A percentile compares a stretch with the other conserved stretches of the same genome.
Evolutionary conservation across 228 moss, liverwort and hornwort genomes (phyloP).

Genomic region (Sphagnum fallax): DNA sequence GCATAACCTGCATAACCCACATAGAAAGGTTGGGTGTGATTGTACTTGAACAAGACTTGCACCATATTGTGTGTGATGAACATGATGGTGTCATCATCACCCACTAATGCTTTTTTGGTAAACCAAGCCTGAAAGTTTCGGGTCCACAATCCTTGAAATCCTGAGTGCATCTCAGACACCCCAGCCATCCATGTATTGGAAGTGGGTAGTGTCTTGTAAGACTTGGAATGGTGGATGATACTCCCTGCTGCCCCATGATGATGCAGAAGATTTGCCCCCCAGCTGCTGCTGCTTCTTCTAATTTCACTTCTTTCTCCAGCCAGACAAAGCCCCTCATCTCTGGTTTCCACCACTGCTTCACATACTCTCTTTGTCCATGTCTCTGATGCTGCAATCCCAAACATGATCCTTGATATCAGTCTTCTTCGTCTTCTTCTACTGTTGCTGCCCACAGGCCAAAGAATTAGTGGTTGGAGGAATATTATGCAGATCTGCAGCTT

Average conservation of each 20-base stretch:
- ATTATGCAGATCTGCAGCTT: not conserved
- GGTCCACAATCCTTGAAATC: constrained; percentile 51
- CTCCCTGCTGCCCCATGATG: not conserved
- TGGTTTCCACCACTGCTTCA: constrained; percentile 77
- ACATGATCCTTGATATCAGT: constrained; percentile 48
- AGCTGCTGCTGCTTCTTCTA: constrained; percentile 5
- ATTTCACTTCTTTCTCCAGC: constrained; percentile 35
- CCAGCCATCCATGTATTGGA: constrained; percentile 42
- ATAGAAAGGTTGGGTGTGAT: constrained; percentile 42
- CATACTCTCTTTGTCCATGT: constrained; percentile 53
- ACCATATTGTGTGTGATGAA: constrained; percentile 63
- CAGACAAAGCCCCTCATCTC: constrained; percentile 53
- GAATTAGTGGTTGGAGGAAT: not conserved
- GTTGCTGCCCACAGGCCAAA: not conserved
- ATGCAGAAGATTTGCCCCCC: not conserved
- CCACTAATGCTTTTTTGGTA: constrained; percentile 63
- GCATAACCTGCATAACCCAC: constrained; percentile 32
- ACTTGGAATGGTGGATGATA: constrained; percentile 53
- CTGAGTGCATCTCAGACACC: constrained; percentile 48
- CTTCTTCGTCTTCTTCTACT: too few relatives aligned
- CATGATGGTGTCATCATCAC: constrained; percentile 68
- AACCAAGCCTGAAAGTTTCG: constrained; percentile 32
- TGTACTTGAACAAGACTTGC: constrained; percentile 55
- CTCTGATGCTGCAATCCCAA: constrained; percentile 53
- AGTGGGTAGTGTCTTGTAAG: constrained; percentile 56